Evolutionary conservation across 176 grass and related monocot species (phyloP).

Genomic region (Pontederia paniculata): DNA sequence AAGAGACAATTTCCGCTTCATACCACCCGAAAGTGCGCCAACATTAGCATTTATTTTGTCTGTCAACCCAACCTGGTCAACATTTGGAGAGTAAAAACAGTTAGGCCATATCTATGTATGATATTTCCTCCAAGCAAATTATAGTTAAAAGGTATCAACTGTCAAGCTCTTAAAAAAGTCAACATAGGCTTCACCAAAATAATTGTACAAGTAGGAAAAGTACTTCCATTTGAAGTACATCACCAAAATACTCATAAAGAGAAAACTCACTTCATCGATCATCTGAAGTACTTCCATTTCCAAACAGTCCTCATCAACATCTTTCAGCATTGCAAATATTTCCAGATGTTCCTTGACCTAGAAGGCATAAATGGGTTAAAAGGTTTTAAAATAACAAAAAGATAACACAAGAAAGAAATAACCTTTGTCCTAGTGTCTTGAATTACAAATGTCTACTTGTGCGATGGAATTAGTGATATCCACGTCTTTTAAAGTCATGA

Average conservation of each 20-base stretch:
- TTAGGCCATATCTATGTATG: conserved; percentile 1
- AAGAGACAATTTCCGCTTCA: conserved; percentile 45
- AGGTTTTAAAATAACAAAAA: not conserved
- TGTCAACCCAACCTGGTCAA: conserved; percentile 30
- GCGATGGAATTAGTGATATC: too few relatives aligned
- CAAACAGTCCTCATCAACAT: conserved; percentile 29
- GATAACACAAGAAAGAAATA: too few relatives aligned
- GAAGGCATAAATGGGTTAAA: conserved; percentile 3
- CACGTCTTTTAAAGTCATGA: too few relatives aligned
- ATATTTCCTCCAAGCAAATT: too few relatives aligned
- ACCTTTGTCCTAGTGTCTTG: too few relatives aligned
- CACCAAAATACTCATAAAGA: not conserved
- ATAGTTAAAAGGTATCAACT: too few relatives aligned
- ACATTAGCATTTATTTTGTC: conserved; percentile 34
- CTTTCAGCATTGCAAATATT: conserved; percentile 41
- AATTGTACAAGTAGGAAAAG: too few relatives aligned
- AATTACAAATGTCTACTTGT: too few relatives aligned
- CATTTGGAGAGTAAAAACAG: not conserved
- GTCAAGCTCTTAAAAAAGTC: too few relatives aligned
- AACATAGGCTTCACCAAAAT: too few relatives aligned
- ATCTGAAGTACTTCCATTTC: conserved; percentile 25
- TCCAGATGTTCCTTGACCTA: conserved; percentile 52
- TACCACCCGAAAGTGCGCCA: conserved; percentile 41
- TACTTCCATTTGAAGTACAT: too few relatives aligned
- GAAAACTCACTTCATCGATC: conserved; percentile 31